Percentiles rank a stretch among this genome's conserved stretches.
Evolutionary conservation across 2,329 filamentous ascomycete genomes (phyloP).

Genomic region (Nothopassalora personata): DNA sequence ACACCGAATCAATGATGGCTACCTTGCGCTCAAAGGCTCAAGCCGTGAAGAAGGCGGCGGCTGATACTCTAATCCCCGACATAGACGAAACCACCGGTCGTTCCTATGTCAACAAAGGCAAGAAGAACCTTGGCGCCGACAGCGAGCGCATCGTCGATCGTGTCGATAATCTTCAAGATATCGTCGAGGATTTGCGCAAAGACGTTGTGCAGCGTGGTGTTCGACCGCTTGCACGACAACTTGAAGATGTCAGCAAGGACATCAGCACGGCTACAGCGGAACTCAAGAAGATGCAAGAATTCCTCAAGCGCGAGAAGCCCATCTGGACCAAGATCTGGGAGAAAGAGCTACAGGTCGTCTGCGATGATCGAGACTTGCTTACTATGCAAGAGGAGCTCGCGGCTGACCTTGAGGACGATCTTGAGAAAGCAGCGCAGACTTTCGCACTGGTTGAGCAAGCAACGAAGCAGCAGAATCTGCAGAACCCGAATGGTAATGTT

Average conservation of each 20-base stretch:
- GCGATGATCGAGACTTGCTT: constrained; percentile 88
- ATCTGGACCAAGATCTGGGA: constrained; percentile 99
- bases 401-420: constrained; percentile 84
- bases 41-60: constrained; percentile 70
- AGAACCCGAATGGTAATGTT: constrained; percentile 46
- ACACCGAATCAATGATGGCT: constrained; percentile 83
- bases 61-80: constrained; percentile 64
- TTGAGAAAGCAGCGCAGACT: constrained; percentile 89
- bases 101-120: constrained; percentile 76
- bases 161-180: constrained; percentile 95
- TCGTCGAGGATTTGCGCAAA: constrained; percentile 93
- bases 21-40: constrained; percentile 74
- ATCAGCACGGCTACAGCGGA: constrained; percentile 76
- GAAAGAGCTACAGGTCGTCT: constrained; percentile 91
- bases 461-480: constrained; percentile 89
- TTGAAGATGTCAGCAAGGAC: constrained; percentile 84
- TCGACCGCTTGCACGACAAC: constrained; percentile 79
- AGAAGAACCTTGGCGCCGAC: constrained; percentile 79
- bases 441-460: constrained; percentile 95
- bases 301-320: constrained; percentile 84
- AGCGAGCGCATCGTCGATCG: constrained; percentile 85
- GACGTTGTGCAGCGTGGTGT: constrained; percentile 93
- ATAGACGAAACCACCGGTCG: constrained; percentile 75
- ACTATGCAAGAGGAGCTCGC: constrained; percentile 95
- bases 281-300: constrained; percentile 90